These are phyloP conservation scores for Apiospora rasikravindrae DNA, from an alignment of 2,329 filamentous ascomycete species.

Conservation along the genomic window DNA sequence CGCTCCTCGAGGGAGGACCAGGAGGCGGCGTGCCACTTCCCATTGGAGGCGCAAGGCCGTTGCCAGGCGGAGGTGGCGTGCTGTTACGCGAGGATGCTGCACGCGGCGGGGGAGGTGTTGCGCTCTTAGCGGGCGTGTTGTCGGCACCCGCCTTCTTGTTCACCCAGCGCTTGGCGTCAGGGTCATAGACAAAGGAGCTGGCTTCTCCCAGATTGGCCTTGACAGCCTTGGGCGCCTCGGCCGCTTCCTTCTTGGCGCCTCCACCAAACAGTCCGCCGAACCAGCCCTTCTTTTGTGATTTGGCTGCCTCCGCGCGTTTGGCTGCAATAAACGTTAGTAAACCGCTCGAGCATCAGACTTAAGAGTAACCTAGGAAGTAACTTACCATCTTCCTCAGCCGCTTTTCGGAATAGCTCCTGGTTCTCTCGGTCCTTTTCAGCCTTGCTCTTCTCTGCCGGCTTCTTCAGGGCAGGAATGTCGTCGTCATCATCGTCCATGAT, in stretches of 20 bases:
- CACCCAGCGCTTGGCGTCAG: slow-evolving; percentile 96
- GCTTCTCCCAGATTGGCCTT: slow-evolving; percentile 93
- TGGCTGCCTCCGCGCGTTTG: slow-evolving; percentile 62
- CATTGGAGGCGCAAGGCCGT: slow-evolving; percentile 34
- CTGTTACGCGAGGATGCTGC: slow-evolving; percentile 55
- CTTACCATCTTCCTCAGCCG: slow-evolving; percentile 77
- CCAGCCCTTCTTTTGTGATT: slow-evolving; percentile 71
- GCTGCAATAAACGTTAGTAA: slow-evolving; percentile 46
- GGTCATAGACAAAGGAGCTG: slow-evolving; percentile 91
- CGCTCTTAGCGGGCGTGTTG: slow-evolving; percentile 61
- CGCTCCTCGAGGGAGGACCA: slow-evolving; percentile 31
- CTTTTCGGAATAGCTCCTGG: slow-evolving; percentile 83
- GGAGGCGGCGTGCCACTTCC: slow-evolving; percentile 27
- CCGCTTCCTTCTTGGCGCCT: slow-evolving; percentile 68
- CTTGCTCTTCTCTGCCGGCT: slow-evolving; percentile 64
- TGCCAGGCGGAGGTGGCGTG: slow-evolving; percentile 48
- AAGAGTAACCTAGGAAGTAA: slow-evolving; percentile 2
- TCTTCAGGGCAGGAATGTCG: slow-evolving; percentile 60
- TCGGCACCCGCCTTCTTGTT: slow-evolving; percentile 88
- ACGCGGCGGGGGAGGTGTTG: slow-evolving; percentile 81
- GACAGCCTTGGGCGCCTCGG: slow-evolving; percentile 64
- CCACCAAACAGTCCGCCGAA: slow-evolving; percentile 80
- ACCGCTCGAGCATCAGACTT: not conserved
- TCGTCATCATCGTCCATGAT: slow-evolving; percentile 85
- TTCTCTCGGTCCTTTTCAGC: slow-evolving; percentile 77